These are phyloP conservation scores for Citrus cavaleriei DNA, from an alignment of 345 rosid species.

Conservation along the genomic window DNA sequence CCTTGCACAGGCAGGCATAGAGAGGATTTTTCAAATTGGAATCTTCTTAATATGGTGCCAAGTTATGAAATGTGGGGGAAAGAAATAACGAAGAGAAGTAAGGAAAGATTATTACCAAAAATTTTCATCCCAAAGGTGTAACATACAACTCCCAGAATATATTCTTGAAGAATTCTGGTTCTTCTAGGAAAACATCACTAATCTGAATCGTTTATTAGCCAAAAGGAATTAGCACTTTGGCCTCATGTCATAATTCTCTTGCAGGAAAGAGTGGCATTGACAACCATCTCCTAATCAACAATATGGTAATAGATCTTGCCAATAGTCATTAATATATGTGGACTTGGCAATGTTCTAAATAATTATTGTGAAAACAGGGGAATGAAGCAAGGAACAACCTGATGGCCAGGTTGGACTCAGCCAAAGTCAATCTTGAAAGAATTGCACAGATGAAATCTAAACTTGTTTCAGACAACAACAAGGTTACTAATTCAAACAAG, in stretches of 20 bases:
- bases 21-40: too few species aligned
- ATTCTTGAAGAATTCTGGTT: background rate
- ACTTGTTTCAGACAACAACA: conserved; percentile 37
- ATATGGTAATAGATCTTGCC: conserved; percentile 22
- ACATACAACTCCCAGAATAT: background rate
- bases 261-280: conserved; percentile 23
- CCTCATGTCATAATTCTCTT: conserved; percentile 7
- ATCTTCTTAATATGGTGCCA: background rate
- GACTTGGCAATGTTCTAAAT: conserved; percentile 6
- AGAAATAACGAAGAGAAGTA: background rate
- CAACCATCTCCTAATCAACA: background rate
- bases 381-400: conserved; percentile 28
- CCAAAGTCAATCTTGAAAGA: conserved; percentile 48
- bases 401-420: conserved; percentile 40
- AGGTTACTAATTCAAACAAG: conserved; percentile 36
- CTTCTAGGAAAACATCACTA: background rate
- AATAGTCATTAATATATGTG: background rate
- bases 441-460: conserved; percentile 37
- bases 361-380: conserved; percentile 24
- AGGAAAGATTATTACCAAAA: background rate
- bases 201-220: background rate
- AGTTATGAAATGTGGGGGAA: background rate
- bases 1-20: too few species aligned
- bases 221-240: background rate
- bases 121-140: background rate